phyloP scores from a whole-genome alignment of 148 eudicot genomes.

The Heliamphora exappendiculata region DNA sequence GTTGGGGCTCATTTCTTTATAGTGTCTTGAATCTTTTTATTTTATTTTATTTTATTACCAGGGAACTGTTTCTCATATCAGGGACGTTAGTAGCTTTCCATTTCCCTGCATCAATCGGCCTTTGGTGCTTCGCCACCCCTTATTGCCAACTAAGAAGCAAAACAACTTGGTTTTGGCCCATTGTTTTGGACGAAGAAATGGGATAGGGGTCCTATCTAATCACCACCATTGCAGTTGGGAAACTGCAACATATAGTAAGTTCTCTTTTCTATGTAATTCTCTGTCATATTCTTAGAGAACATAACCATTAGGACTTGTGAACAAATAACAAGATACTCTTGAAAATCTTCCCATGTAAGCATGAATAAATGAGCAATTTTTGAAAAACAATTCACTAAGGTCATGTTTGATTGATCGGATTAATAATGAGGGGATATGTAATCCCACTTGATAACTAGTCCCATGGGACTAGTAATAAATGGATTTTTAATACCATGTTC shows the following conservation, averaged over 20 bases:
- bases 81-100: slow-evolving; percentile 7
- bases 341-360: too few species aligned
- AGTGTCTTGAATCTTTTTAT: background rate
- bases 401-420: too few species aligned
- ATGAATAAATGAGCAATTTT: too few species aligned
- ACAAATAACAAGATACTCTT: background rate
- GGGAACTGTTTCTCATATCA: slow-evolving; percentile 5
- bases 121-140: slow-evolving; percentile 6
- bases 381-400: too few species aligned
- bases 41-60: background rate
- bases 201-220: slow-evolving; percentile 1
- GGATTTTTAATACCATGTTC: too few species aligned
- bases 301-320: background rate
- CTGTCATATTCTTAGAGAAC: too few species aligned
- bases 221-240: background rate
- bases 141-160: slow-evolving; percentile 2
- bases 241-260: slow-evolving; percentile 11
- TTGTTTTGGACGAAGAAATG: slow-evolving; percentile 11
- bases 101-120: slow-evolving; percentile 7
- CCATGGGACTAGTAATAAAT: too few species aligned
- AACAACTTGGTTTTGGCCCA: slow-evolving; percentile 9
- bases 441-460: too few species aligned
- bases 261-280: slow-evolving; percentile 1
- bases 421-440: too few species aligned
- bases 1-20: slow-evolving; percentile 3